phyloP scores from a whole-genome alignment of 139 green algal genomes.

The Nannochloris sp. region DNA sequence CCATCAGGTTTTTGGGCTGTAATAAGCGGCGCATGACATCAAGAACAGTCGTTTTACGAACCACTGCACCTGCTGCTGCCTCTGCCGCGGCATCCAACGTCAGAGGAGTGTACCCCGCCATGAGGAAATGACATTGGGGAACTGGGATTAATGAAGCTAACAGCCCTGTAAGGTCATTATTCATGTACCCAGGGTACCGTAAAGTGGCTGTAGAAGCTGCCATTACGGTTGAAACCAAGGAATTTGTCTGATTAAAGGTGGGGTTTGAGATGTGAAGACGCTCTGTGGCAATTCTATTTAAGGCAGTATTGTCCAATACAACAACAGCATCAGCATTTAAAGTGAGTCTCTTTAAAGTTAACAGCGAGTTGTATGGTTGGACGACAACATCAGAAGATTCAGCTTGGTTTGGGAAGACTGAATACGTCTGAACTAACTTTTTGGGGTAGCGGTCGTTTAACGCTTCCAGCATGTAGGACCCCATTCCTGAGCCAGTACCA shows the following conservation, averaged over 20 bases:
- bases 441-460: slow-evolving; percentile 90
- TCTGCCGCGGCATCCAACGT: slow-evolving; percentile 54
- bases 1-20: slow-evolving; percentile 97
- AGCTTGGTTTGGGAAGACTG: slow-evolving; percentile 97
- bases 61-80: slow-evolving; percentile 16
- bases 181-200: slow-evolving; percentile 98
- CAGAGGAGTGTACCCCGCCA: slow-evolving; percentile 90
- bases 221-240: slow-evolving; percentile 97
- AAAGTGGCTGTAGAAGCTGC: slow-evolving; percentile 94
- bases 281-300: slow-evolving; percentile 75
- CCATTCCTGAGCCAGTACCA: slow-evolving; percentile 94
- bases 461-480: slow-evolving; percentile 94
- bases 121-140: slow-evolving; percentile 95
- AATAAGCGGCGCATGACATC: slow-evolving; percentile 96
- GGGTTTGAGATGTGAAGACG: slow-evolving; percentile 54
- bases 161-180: slow-evolving; percentile 97
- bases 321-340: slow-evolving; percentile 83
- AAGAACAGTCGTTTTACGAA: slow-evolving; percentile 89
- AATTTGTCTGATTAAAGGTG: slow-evolving; percentile 87
- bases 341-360: slow-evolving; percentile 95
- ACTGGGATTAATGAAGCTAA: slow-evolving; percentile 92
- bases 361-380: slow-evolving; percentile 98
- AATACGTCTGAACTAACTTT: slow-evolving; percentile 94
- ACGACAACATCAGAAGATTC: slow-evolving; percentile 95
- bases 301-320: slow-evolving; percentile 82